These are phyloP conservation scores for Vittaforma corneae DNA, from an alignment of 371 early-diverging fungal genomes.

Conservation along the genomic window DNA sequence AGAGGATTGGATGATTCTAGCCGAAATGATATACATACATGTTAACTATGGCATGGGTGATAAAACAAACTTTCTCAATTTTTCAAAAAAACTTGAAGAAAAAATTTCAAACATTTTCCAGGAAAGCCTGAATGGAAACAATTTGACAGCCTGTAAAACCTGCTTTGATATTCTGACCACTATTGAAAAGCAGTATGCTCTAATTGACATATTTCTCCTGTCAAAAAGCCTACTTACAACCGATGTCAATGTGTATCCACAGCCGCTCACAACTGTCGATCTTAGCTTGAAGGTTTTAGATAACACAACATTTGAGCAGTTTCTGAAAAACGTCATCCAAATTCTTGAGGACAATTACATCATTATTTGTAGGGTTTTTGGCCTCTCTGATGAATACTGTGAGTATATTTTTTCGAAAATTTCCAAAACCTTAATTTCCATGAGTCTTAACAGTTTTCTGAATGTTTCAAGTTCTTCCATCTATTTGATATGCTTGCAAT, in stretches of 20 bases:
- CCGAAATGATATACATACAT: slow-evolving; percentile 16
- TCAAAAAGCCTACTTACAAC: slow-evolving; percentile 19
- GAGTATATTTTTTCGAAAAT: slow-evolving; percentile 35
- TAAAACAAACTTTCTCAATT: slow-evolving; percentile 14
- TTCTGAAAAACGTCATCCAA: slow-evolving; percentile 28
- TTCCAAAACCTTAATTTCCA: slow-evolving; percentile 30
- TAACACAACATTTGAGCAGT: slow-evolving; percentile 24
- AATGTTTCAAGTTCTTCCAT: slow-evolving; percentile 17
- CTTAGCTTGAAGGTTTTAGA: slow-evolving; percentile 20
- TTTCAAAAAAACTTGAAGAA: slow-evolving; percentile 36
- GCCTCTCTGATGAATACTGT: slow-evolving; percentile 11
- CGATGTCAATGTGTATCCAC: slow-evolving; percentile 11
- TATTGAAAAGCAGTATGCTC: slow-evolving; percentile 22
- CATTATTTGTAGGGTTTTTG: slow-evolving; percentile 22
- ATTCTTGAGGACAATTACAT: slow-evolving; percentile 13
- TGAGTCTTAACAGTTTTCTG: slow-evolving; percentile 28
- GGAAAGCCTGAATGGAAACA: slow-evolving; percentile 10
- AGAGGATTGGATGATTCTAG: slow-evolving; percentile 43
- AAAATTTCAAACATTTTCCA: slow-evolving; percentile 36
- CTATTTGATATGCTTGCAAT: slow-evolving; percentile 29
- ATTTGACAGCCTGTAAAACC: slow-evolving; percentile 19
- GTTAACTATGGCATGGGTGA: slow-evolving; percentile 2
- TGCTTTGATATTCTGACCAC: slow-evolving; percentile 13
- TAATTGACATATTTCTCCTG: slow-evolving; percentile 31
- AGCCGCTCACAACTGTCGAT: slow-evolving; percentile 11